Conservation (phyloP, 106 monocot genomes). For the Allium cepa region DNA sequence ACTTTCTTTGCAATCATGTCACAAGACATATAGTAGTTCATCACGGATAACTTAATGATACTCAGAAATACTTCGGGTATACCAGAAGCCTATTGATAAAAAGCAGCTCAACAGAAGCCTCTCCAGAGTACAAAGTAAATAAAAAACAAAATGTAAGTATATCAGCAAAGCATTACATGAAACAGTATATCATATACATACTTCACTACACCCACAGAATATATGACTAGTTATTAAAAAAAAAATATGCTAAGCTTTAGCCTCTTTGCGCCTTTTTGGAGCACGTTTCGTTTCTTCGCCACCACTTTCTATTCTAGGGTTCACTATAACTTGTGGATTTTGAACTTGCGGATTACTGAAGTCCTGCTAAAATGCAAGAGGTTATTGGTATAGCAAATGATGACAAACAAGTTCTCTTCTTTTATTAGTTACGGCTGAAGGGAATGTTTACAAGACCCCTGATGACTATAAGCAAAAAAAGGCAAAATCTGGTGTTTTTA, state of each 20-base stretch:
- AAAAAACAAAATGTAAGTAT: constrained; percentile 9
- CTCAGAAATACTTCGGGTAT: not conserved
- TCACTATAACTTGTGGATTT: constrained; percentile 2
- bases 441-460: too few species aligned
- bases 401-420: too few species aligned
- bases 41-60: not conserved
- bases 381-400: too few species aligned
- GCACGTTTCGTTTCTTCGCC: constrained; percentile 13
- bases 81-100: not conserved
- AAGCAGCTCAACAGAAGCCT: constrained; percentile 12
- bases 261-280: constrained; percentile 12
- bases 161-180: too few species aligned
- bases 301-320: not conserved
- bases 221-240: not conserved
- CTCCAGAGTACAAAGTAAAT: not conserved
- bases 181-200: too few species aligned
- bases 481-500: too few species aligned
- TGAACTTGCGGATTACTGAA: too few species aligned
- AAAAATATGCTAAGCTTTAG: not conserved
- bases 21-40: not conserved
- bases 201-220: not conserved
- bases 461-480: too few species aligned
- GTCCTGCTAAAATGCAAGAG: too few species aligned
- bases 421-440: too few species aligned
- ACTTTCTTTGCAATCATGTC: not conserved